These are phyloP conservation scores for Chamaecrista fasciculata DNA, from an alignment of 306 rosid genomes.

Conservation along the genomic window DNA sequence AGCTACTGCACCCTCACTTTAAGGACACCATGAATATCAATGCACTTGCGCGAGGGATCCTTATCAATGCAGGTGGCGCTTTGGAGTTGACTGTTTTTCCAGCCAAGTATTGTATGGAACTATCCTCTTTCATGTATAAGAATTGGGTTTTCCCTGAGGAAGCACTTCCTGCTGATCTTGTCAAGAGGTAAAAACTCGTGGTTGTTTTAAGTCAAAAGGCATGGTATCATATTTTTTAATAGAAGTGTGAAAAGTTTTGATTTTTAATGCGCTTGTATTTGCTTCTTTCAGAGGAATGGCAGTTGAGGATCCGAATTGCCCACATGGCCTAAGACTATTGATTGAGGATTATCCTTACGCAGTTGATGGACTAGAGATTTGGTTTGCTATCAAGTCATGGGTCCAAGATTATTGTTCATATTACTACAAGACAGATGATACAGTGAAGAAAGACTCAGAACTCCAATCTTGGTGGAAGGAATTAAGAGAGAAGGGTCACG, in stretches of 20 bases:
- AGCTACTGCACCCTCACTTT: conserved; percentile 72
- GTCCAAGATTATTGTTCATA: conserved; percentile 47
- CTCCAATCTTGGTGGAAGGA: conserved; percentile 71
- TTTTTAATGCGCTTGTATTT: conserved; percentile 16
- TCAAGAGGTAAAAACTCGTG: conserved; percentile 53
- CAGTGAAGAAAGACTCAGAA: conserved; percentile 33
- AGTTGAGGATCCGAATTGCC: conserved; percentile 34
- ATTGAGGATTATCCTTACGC: conserved; percentile 65
- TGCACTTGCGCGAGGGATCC: conserved; percentile 62
- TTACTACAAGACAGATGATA: conserved; percentile 41
- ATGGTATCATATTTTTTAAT: too few relatives aligned
- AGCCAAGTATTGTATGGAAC: conserved; percentile 58
- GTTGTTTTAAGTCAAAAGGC: neutral
- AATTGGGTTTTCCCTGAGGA: conserved; percentile 71
- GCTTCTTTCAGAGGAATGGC: conserved; percentile 54
- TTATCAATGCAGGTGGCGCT: conserved; percentile 66
- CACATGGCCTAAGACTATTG: conserved; percentile 39
- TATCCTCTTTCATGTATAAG: conserved; percentile 69
- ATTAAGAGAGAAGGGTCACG: conserved; percentile 49
- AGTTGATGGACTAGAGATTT: conserved; percentile 61
- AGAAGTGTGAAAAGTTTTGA: too few relatives aligned
- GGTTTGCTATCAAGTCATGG: conserved; percentile 60
- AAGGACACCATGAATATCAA: conserved; percentile 86
- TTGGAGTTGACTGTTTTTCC: conserved; percentile 64
- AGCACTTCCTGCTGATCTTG: conserved; percentile 71